Evolutionary conservation across 2,329 filamentous ascomycete genomes (phyloP), one percentile per base, ranked within the genome.

Genomic region (Pseudonectria buxi): DNA sequence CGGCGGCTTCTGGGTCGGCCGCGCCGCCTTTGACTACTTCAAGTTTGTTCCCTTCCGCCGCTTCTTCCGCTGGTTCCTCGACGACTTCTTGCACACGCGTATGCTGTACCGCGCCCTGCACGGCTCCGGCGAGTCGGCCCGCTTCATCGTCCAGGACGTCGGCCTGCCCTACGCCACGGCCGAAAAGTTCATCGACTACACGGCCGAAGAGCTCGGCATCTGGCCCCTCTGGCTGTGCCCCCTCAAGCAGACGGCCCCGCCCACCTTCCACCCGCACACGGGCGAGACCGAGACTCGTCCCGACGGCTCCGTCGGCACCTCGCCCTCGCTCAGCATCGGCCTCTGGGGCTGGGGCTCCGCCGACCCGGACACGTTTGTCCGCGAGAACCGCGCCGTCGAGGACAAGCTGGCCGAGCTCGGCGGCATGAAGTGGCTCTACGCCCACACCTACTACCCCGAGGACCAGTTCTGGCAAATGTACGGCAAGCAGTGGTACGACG

Each of bases 381-480:
- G 61, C 26, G 75, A 76, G 47, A 94, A 94, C 60, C 74, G 81
- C 24, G 70, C 69, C 28, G 69, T 94, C 14, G 87, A 94, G 63
- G 62, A 66, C 14, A 82, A 83, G 53, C 73, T 89, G 4, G 66
- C 67, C 31, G 69, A 77, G 45, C 71, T 92, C 1, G 79, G 80
- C 30, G 87, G 86, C 3, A 76, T 83, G 66, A 94, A 94, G 65
- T 92, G 86, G 83, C 67, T 94, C 10, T 94, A 94, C 59, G 86
- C 86, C 3, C 83, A 90, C 52, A 83, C 85, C 0, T 94, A 88
- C 63, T 92, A 92, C 58, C 71, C 74, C n/a, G 74, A 83, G 53
- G 63, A 71, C 1, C 76, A 84, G 53, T 87, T 85, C 60, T 85
- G 80, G 79, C 50, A 62, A 24, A 65, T 78, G 33, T 85, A 85